Percentiles rank a stretch among this genome's conserved stretches.
Evolutionary conservation across 441 rosid genomes (phyloP).

Genomic region (Melianthus villosus): DNA sequence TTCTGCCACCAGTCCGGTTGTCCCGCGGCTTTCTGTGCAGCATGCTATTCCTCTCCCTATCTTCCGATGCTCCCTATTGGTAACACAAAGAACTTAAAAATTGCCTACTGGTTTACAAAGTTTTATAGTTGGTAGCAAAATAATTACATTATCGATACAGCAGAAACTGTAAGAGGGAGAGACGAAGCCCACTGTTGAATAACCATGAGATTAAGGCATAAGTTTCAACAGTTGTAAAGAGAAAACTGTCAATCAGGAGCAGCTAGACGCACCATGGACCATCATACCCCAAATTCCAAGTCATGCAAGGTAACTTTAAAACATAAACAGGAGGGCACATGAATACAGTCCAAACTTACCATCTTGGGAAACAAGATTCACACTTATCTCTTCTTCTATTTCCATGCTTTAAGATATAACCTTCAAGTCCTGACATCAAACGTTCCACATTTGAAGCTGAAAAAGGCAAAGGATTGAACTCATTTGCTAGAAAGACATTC

Average conservation of each 20-base stretch:
- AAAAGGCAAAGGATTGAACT: conserved; percentile 21
- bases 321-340: conserved; percentile 5
- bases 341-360: conserved; percentile 22
- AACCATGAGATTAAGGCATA: too few species aligned
- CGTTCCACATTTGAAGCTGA: conserved; percentile 42
- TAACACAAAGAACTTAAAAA: too few species aligned
- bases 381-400: conserved; percentile 25
- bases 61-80: conserved; percentile 50
- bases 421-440: conserved; percentile 59
- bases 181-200: too few species aligned
- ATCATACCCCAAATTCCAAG: conserved; percentile 4
- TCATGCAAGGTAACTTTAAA: conserved; percentile 3
- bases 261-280: conserved; percentile 1
- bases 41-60: conserved; percentile 45
- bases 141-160: too few species aligned
- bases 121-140: too few species aligned
- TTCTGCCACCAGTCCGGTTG: conserved; percentile 35
- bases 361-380: conserved; percentile 28
- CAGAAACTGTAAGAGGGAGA: too few species aligned
- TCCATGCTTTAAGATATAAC: conserved; percentile 49
- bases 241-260: too few species aligned
- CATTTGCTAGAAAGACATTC: conserved; percentile 34
- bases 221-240: too few species aligned
- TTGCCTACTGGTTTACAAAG: too few species aligned
- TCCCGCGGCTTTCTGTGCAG: conserved; percentile 27